Base-by-base conservation (phyloP, 768 basidiomycete genomes). In the Dacryopinax primogenitus region DNA sequence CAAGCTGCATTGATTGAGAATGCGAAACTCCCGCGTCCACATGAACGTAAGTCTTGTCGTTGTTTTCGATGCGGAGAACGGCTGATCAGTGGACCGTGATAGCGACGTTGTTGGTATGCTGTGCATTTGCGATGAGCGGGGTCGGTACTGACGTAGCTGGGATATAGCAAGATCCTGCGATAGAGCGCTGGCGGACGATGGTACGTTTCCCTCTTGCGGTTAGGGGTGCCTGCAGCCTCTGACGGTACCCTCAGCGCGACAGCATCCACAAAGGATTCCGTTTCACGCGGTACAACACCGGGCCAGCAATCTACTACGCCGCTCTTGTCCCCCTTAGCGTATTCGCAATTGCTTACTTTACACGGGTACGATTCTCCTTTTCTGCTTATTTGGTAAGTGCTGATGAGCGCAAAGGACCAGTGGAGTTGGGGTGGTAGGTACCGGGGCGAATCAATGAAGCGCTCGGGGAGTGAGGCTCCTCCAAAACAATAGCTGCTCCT, bases 241-340 rank as follows among this genome's bases (percentile, higher is more conserved):
- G 7, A 47, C 58, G n/a, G 64, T 35, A 63, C 32, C 66, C 65
- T 58, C 66, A 93, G 91, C 86, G 92, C 41, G 91, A 93, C 73
- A 81, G 85, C 68, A 88, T 84, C n/a, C 90, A 92, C 75, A 78
- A 86, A 72, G 80, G 84, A 72, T 95, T 93, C 75, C 83, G 82
- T 37, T 92, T 90, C 79, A 94, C 89, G 35, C 82, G 77, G 32
- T 77, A 81, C 65, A 84, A 86, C 26, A 81, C 86, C 30, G 78
- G 85, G 70, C 82, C 80, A 3, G 78, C 84, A 37, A 66, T 90
- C 23, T 76, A 84, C 13, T 88, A 87, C 35, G 78, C 86, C 69
- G 74, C 86, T 26, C 75, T 88, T 63, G 75, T 86, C 63, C 92
- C 92, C 7, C 80, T 80, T 18, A 26, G 64, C 16, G 68, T 74